Percentiles rank a stretch among this genome's conserved stretches.
Evolutionary conservation across 108 stramenopile genomes (phyloP).

Genomic region (Poteriospumella lacustris): DNA sequence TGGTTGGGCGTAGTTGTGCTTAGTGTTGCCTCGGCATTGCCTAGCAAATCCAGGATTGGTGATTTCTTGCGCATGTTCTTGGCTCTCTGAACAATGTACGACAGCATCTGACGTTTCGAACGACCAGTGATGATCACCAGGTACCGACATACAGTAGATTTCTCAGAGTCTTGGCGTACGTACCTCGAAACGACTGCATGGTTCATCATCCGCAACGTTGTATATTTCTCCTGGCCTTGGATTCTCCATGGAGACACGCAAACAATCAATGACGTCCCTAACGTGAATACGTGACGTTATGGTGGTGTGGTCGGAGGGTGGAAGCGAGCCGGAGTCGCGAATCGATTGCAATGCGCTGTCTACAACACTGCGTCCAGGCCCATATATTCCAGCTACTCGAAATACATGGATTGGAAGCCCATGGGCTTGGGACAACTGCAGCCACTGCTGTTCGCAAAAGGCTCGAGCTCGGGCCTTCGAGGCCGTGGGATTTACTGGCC

Average conservation of each 20-base stretch:
- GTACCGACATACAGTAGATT: slow-evolving; percentile 39
- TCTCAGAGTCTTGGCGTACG: neutral
- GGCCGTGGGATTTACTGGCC: slow-evolving; percentile 31
- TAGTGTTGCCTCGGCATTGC: neutral
- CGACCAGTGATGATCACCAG: slow-evolving; percentile 34
- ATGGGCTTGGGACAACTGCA: neutral
- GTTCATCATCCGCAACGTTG: slow-evolving; percentile 45
- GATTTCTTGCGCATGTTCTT: slow-evolving; percentile 25
- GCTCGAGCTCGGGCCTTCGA: slow-evolving; percentile 40
- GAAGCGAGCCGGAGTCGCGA: neutral
- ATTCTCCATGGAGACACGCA: slow-evolving; percentile 37
- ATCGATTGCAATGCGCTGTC: slow-evolving; percentile 34
- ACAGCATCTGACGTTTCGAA: slow-evolving; percentile 33
- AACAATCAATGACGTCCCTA: slow-evolving; percentile 33
- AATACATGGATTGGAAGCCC: slow-evolving; percentile 36
- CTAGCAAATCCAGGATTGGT: neutral
- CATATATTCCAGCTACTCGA: slow-evolving; percentile 50
- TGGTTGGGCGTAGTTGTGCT: neutral
- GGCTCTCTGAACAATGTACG: slow-evolving; percentile 33
- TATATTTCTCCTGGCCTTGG: slow-evolving; percentile 32
- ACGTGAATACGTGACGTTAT: slow-evolving; percentile 45
- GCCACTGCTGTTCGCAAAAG: slow-evolving; percentile 39
- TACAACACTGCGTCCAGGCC: slow-evolving; percentile 42
- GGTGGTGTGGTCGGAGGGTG: slow-evolving; percentile 31
- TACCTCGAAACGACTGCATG: slow-evolving; percentile 46